Evolutionary conservation across 192 early-diverging fungal species (phyloP), one percentile per base, ranked within the genome.

Genomic region (Piromyces finnis): DNA sequence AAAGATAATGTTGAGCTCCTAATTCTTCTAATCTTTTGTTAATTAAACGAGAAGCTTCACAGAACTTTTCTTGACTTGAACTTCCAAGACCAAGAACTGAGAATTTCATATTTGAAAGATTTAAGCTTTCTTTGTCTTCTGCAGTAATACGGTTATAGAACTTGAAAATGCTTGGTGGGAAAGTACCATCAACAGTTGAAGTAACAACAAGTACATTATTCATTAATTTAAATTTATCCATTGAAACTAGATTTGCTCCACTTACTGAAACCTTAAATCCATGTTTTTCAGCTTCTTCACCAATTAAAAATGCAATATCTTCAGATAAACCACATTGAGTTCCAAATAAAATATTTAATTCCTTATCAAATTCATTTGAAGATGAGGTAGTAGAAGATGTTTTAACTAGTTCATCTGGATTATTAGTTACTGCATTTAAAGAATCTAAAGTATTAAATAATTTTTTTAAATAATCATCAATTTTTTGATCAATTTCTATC

Each of bases 151-250:
- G 87, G 88, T 94, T 94, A 91, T 92, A 94, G 81, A 95, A 94
- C 85, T 98, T 95, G 83, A 93, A 93, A 22, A 89, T 86, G 83
- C 96, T 96, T 81, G 92, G 91, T 1, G 97, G 97, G 82, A 97
- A 92, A 89, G 97, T 96, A 85, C 97, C 97, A 85, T 98, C 96
- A 29, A 96, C 97, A 36, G 97, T 97, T 79, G 91, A 93, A 77
- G 93, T 86, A 12, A 93, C 86, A 83, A 94, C 87, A 26, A 95
- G 90, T 15, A 98, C 89, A 29, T 93, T 92, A 79, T 88, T 89
- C 85, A 95, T 95, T 36, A 87, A 84, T 27, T 89, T 86, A 79
- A 97, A 85, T 68, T 95, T 94, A 78, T 97, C 94, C 30, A 94
- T 88, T 41, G 87, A 85, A 30, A 83, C 85, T 78, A 88, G 92